These are phyloP conservation scores for Catunica adiposa DNA, from an alignment of 2,329 filamentous ascomycete genomes.

Conservation along the genomic window DNA sequence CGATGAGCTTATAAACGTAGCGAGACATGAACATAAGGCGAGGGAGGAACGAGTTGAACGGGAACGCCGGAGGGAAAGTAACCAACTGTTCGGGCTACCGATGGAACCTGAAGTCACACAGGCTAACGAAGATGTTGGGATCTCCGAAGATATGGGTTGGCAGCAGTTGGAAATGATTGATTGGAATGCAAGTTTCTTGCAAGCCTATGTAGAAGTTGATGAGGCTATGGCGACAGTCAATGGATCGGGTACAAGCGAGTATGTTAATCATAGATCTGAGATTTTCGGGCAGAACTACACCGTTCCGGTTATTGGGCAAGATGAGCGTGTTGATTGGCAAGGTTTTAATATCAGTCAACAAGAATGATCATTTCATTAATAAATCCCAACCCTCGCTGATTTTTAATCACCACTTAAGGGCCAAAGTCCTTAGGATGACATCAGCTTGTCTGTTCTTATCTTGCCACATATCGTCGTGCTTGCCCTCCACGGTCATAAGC, in stretches of 20 bases:
- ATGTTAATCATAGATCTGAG: neutral
- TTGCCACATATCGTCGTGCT: conserved; percentile 11
- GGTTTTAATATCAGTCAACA: neutral
- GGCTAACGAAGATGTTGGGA: neutral
- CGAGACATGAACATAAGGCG: neutral
- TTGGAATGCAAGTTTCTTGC: neutral
- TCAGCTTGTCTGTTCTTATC: neutral
- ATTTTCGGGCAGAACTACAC: neutral
- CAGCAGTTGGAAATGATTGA: neutral
- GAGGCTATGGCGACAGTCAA: neutral
- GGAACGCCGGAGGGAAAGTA: neutral
- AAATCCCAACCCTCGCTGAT: neutral
- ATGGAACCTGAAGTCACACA: neutral
- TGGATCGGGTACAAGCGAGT: neutral
- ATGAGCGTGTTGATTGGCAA: neutral
- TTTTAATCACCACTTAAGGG: neutral
- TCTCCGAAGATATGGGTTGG: neutral
- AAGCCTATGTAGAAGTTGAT: neutral
- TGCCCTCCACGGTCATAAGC: neutral
- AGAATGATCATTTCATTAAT: neutral
- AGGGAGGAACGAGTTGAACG: neutral
- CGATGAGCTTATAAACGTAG: neutral
- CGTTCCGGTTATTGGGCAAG: neutral
- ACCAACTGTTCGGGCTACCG: neutral
- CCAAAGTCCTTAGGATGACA: neutral